Conservation (phyloP, 1,284 basidiomycete genomes). For the Peniophora sp. region DNA sequence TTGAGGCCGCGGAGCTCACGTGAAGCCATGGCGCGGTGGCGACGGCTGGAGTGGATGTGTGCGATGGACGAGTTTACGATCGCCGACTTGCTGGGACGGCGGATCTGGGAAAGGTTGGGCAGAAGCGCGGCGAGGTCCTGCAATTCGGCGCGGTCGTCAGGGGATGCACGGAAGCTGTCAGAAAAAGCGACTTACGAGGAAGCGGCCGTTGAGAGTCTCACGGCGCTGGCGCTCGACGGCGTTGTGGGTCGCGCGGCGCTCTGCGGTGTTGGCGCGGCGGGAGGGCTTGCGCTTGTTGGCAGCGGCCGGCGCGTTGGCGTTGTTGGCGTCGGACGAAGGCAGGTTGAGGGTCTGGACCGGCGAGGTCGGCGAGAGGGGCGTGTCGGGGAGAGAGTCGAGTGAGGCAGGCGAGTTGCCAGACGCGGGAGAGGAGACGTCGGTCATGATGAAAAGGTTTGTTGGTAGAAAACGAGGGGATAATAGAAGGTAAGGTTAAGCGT, state of each 20-base stretch:
- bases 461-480: conserved; percentile 2
- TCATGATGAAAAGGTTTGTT: conserved; percentile 44
- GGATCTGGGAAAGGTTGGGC: conserved; percentile 82
- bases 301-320: conserved; percentile 18
- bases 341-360: conserved; percentile 29
- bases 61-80: conserved; percentile 91
- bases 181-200: conserved; percentile 46
- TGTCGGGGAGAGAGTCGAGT: conserved; percentile 36
- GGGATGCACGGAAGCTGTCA: neutral
- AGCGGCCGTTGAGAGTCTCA: conserved; percentile 86
- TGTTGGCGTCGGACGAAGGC: conserved; percentile 20
- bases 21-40: conserved; percentile 71
- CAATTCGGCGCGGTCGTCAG: conserved; percentile 1
- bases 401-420: conserved; percentile 34
- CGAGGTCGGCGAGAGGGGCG: conserved; percentile 38
- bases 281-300: conserved; percentile 65
- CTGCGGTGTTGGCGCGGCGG: conserved; percentile 85
- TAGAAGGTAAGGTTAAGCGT: conserved; percentile 12
- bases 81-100: conserved; percentile 87
- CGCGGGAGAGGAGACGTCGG: conserved; percentile 38
- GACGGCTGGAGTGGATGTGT: conserved; percentile 74
- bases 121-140: conserved; percentile 84
- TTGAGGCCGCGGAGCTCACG: conserved; percentile 71
- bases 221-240: conserved; percentile 88
- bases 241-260: conserved; percentile 90